Percentiles rank a stretch among this genome's conserved stretches.
phyloP scores from a whole-genome alignment of 176 grass and related monocot species.

The Echinochloa phyllopogon region DNA sequence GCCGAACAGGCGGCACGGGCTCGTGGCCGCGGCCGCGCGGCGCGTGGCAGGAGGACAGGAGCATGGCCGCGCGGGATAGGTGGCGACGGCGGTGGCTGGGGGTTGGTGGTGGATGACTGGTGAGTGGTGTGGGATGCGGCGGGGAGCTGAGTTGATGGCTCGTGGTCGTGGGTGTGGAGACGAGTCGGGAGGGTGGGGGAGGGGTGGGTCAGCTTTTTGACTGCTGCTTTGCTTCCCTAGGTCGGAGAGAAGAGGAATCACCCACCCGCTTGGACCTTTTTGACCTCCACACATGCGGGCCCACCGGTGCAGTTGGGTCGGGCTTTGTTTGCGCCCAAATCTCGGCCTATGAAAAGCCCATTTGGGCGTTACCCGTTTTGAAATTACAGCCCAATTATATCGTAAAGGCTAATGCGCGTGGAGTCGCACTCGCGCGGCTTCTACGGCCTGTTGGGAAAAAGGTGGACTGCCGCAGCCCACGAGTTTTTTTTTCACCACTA shows the following conservation, averaged over 20 bases:
- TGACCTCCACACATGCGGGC: conserved; percentile 14
- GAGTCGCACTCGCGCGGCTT: too few relatives aligned
- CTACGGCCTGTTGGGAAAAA: too few relatives aligned
- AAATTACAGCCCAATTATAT: neutral
- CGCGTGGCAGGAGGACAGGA: neutral
- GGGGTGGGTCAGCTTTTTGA: conserved; percentile 44
- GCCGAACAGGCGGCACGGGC: neutral
- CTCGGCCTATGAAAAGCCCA: neutral
- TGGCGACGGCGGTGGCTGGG: neutral
- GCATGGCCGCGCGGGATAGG: neutral
- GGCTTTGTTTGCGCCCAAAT: neutral
- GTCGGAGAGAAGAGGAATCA: conserved; percentile 43
- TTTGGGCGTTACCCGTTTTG: neutral
- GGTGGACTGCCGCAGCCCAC: too few relatives aligned
- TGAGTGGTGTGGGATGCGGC: conserved; percentile 9
- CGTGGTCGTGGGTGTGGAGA: neutral
- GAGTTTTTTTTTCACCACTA: too few relatives aligned
- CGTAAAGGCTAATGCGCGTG: too few relatives aligned
- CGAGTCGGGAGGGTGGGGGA: conserved; percentile 7
- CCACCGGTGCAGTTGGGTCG: neutral
- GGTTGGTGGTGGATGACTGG: conserved; percentile 26
- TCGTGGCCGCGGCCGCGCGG: neutral
- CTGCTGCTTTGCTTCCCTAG: conserved; percentile 28
- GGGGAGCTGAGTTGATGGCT: neutral
- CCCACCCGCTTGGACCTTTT: conserved; percentile 48